These are phyloP conservation scores for Thelonectria blattea DNA, from an alignment of 2,329 filamentous ascomycete genomes.

Conservation along the genomic window DNA sequence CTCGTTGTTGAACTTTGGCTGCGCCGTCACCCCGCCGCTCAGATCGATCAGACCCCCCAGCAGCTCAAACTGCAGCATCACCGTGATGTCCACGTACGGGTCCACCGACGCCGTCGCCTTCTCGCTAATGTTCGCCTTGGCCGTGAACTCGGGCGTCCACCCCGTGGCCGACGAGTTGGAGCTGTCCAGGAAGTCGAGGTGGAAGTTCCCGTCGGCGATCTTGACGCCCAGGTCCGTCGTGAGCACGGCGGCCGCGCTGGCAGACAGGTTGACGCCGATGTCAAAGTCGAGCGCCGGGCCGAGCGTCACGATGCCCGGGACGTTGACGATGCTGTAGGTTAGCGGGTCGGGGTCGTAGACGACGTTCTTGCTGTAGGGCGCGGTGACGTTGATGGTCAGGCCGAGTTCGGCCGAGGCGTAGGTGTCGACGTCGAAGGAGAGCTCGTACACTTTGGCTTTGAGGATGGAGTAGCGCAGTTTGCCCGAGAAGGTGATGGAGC, in stretches of 20 bases:
- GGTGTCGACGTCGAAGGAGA: conserved; percentile 52
- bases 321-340: conserved; percentile 44
- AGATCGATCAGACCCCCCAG: conserved; percentile 44
- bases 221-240: conserved; percentile 41
- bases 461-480: conserved; percentile 50
- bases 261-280: conserved; percentile 45
- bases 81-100: conserved; percentile 43
- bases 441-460: conserved; percentile 40
- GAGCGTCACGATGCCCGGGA: conserved; percentile 49
- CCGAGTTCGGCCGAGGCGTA: conserved; percentile 45
- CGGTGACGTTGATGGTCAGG: conserved; percentile 44
- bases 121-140: conserved; percentile 43
- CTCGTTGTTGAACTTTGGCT: conserved; percentile 45
- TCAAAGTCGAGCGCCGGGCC: conserved; percentile 46
- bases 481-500: conserved; percentile 49
- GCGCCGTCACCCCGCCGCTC: conserved; percentile 46
- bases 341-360: conserved; percentile 46
- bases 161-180: conserved; percentile 40
- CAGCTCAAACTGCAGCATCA: conserved; percentile 47
- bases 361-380: conserved; percentile 42
- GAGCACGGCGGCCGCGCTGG: conserved; percentile 42
- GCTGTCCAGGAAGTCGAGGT: conserved; percentile 46
- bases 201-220: conserved; percentile 45
- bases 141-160: conserved; percentile 46
- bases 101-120: conserved; percentile 42